Base-by-base conservation (phyloP, 257 asterid genomes). In the Dorcoceras hygrometricum region DNA sequence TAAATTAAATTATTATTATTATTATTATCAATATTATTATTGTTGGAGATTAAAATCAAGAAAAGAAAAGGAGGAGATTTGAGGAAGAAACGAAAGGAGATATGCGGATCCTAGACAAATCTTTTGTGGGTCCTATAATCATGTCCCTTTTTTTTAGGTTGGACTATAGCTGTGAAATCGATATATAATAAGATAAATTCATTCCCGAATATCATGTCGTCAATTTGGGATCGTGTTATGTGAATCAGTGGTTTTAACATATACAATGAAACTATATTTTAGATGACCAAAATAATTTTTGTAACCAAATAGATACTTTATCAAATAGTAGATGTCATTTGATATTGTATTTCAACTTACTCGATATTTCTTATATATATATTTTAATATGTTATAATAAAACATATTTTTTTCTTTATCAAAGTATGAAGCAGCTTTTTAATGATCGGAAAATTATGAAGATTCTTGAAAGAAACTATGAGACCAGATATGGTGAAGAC, bases 61-160 rank as follows among this genome's bases (percentile, higher is more conserved):
- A 43, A 63, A 46, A 56, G 62, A 43, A 48, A 22, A 55, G n/a
- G 8, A 64, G 6, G 62, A 55, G 69, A 31, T 59, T 71, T 77
- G 68, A 66, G 31, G 29, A 26, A 70, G 76, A 61, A 70, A 73
- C 28, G 76, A 60, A 66, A 11, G 43, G 68, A 76, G 84, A 81
- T 76, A 77, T 73, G 71, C 66, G 50, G 64, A 61, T 69, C 69
- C 65, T 65, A 74, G 18, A 63, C 74, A 82, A 82, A 76, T 82
- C 74, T 81, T 64, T 51, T 34, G 6, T 68, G 82, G 80, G 25
- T 63, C 80, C 83, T 65, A 68, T 77, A 63, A 74, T 58, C 72
- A 50, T 56, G 65, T 31, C 3, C 53, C 71, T 72, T 66, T 62
- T 71, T 75, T 64, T 75, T 64, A 46, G 78, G 78, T 78, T 79